phyloP scores from a whole-genome alignment of 176 grass and related monocot species.

The Oryza australiensis region DNA sequence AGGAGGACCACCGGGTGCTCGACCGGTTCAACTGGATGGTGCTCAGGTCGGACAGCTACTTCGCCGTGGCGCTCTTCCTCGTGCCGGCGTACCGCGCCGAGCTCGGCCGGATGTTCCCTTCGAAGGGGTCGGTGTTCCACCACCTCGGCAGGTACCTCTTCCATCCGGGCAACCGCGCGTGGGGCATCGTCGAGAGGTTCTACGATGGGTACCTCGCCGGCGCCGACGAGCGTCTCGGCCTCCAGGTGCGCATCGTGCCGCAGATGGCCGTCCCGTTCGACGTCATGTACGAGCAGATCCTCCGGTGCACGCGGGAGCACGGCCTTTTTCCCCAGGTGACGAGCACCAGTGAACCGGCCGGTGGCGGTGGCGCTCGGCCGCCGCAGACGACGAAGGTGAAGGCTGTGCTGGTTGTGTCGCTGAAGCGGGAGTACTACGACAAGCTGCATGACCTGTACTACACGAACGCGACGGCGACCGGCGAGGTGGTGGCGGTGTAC shows the following conservation, averaged over 20 bases:
- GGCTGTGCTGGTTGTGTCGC: constrained; percentile 53
- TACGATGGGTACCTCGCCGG: constrained; percentile 69
- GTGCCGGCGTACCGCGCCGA: constrained; percentile 53
- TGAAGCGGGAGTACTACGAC: constrained; percentile 66
- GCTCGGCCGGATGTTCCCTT: constrained; percentile 64
- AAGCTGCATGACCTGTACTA: constrained; percentile 62
- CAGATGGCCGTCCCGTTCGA: constrained; percentile 29
- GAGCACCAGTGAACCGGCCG: background rate
- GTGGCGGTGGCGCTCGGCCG: background rate
- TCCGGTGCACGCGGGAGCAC: constrained; percentile 52
- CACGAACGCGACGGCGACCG: constrained; percentile 48
- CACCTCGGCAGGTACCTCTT: constrained; percentile 76
- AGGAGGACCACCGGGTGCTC: constrained; percentile 61
- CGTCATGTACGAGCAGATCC: constrained; percentile 47
- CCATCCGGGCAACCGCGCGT: constrained; percentile 62
- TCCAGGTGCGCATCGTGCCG: constrained; percentile 54
- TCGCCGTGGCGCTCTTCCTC: constrained; percentile 64
- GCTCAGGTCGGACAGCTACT: constrained; percentile 76
- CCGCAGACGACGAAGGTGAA: constrained; percentile 29
- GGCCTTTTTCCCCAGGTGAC: constrained; percentile 42
- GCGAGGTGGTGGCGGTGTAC: constrained; percentile 58
- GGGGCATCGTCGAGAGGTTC: constrained; percentile 61
- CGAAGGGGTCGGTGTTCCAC: constrained; percentile 68
- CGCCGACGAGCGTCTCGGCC: constrained; percentile 56
- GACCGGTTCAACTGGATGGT: constrained; percentile 66